Evolutionary conservation across 108 stramenopile genomes (phyloP).

Genomic region (Cyclotella cryptica): DNA sequence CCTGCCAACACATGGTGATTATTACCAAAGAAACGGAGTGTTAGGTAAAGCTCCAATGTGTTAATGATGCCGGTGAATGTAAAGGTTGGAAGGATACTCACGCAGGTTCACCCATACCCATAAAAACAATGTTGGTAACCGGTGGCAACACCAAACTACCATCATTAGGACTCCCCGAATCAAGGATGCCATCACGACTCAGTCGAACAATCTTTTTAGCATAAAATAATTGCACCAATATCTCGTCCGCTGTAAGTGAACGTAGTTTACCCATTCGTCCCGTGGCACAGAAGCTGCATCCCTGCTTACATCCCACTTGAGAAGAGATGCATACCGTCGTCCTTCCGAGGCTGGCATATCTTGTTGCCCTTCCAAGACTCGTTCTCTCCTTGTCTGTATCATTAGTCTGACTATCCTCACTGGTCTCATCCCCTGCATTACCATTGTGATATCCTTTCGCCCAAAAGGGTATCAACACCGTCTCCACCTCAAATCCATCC

Average conservation of each 20-base stretch:
- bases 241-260: slow-evolving; percentile 72
- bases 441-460: neutral
- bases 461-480: slow-evolving; percentile 49
- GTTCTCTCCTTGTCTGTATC: neutral
- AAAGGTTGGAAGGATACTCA: too few relatives aligned
- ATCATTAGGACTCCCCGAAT: neutral
- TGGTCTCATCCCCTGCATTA: neutral
- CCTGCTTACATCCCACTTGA: slow-evolving; percentile 91
- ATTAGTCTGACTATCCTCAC: neutral
- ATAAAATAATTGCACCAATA: slow-evolving; percentile 79
- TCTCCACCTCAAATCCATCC: slow-evolving; percentile 53
- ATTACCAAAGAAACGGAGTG: too few relatives aligned
- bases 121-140: slow-evolving; percentile 81
- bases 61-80: too few relatives aligned
- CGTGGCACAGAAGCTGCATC: slow-evolving; percentile 90
- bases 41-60: too few relatives aligned
- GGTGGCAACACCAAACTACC: slow-evolving; percentile 36
- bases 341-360: slow-evolving; percentile 21
- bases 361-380: neutral
- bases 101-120: slow-evolving; percentile 89
- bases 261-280: slow-evolving; percentile 84
- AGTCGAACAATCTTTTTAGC: slow-evolving; percentile 64
- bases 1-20: neutral
- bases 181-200: slow-evolving; percentile 5
- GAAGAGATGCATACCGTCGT: slow-evolving; percentile 82